A percentile compares a stretch with the other conserved stretches of the same genome.
phyloP scores from a whole-genome alignment of 805 yeast genomes.

The Kodamaea laetipori region DNA sequence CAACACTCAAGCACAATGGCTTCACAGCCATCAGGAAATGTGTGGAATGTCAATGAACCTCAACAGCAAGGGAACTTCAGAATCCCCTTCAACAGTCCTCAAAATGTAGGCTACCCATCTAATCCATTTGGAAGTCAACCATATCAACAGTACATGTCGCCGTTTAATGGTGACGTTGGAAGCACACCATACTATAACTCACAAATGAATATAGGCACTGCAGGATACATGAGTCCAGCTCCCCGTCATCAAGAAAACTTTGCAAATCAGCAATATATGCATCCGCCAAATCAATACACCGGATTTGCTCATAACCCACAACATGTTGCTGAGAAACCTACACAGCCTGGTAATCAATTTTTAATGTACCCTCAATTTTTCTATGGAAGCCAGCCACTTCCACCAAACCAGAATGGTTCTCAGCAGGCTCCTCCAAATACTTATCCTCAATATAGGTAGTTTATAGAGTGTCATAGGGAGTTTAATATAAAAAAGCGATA shows the following conservation, averaged over 20 bases:
- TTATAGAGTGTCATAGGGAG: too few relatives aligned
- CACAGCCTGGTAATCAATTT: constrained; percentile 2
- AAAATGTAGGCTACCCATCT: constrained; percentile 10
- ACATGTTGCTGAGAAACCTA: background rate
- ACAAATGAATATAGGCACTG: background rate
- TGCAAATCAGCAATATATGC: too few relatives aligned
- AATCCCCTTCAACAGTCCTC: background rate
- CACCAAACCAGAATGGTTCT: background rate
- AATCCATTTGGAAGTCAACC: constrained; percentile 9
- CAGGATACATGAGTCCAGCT: background rate
- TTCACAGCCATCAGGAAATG: background rate
- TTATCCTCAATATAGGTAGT: background rate
- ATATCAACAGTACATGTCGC: constrained; percentile 10
- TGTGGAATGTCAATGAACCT: constrained; percentile 3
- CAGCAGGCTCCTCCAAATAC: background rate
- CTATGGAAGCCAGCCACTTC: constrained; percentile 2
- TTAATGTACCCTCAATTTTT: constrained; percentile 1
- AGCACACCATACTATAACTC: constrained; percentile 10
- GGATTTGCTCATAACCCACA: background rate
- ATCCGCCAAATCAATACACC: background rate
- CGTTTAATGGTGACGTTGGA: constrained; percentile 10
- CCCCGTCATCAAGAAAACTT: too few relatives aligned
- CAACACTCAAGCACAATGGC: constrained; percentile 1
- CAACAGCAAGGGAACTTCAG: background rate
- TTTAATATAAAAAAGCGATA: background rate